Conservation (phyloP, 208 protist species). For the Wallacemonas sp. region DNA sequence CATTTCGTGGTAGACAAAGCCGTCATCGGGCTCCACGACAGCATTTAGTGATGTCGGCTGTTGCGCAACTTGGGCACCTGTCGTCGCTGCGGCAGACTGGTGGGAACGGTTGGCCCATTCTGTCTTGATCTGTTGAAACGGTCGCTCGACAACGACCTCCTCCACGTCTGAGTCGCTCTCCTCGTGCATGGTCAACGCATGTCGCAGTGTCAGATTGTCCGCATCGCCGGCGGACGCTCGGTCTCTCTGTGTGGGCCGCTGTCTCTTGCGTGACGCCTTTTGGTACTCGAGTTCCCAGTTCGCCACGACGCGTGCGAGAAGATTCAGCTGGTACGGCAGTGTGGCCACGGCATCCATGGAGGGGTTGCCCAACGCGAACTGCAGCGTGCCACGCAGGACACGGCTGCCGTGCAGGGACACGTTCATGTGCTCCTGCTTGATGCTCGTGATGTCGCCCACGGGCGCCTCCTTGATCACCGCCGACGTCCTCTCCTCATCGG, state of each 20-base stretch:
- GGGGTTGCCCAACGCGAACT: neutral
- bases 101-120: slow-evolving; percentile 60
- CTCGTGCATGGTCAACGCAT: too few species aligned
- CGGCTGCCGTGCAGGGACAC: slow-evolving; percentile 29
- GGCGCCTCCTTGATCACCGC: slow-evolving; percentile 12
- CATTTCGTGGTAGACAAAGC: slow-evolving; percentile 87
- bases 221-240: too few species aligned
- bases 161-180: slow-evolving; percentile 43
- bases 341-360: slow-evolving; percentile 15
- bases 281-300: slow-evolving; percentile 85
- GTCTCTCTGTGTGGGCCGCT: slow-evolving; percentile 5
- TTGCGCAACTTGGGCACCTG: too few species aligned
- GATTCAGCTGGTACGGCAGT: slow-evolving; percentile 66
- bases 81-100: too few species aligned
- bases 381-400: slow-evolving; percentile 18
- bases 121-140: slow-evolving; percentile 57
- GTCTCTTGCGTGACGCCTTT: slow-evolving; percentile 34
- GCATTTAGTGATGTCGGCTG: slow-evolving; percentile 32
- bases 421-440: slow-evolving; percentile 75
- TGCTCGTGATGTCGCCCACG: slow-evolving; percentile 68
- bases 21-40: slow-evolving; percentile 71
- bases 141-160: slow-evolving; percentile 27
- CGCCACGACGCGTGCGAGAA: slow-evolving; percentile 80
- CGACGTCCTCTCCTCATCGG: neutral
- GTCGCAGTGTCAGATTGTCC: too few species aligned